phyloP scores from a whole-genome alignment of 306 rosid genomes.

The Vigna nakashimae region DNA sequence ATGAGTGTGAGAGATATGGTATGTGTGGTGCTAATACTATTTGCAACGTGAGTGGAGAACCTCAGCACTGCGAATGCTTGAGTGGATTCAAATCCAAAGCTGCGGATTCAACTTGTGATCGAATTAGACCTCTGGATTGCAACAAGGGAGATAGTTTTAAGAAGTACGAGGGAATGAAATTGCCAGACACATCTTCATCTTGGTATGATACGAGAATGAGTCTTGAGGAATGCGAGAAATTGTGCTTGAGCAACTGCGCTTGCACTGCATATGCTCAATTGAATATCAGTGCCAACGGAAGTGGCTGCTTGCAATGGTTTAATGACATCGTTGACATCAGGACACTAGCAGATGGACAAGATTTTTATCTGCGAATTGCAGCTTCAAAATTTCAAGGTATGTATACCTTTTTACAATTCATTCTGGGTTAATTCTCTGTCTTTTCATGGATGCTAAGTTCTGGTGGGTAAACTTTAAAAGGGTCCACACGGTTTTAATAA shows the following conservation, averaged over 20 bases:
- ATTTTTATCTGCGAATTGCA: conserved; percentile 12
- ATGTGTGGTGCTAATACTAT: conserved; percentile 30
- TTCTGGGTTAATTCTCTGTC: too few relatives aligned
- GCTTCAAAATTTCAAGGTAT: conserved; percentile 20
- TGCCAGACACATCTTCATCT: conserved; percentile 52
- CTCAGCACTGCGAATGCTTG: conserved; percentile 36
- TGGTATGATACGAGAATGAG: conserved; percentile 33
- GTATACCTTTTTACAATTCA: not conserved
- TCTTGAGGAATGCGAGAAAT: conserved; percentile 38
- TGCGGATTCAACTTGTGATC: conserved; percentile 2
- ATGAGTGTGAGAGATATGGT: conserved; percentile 37
- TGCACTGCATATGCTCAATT: conserved; percentile 46
- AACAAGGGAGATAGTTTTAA: conserved; percentile 1
- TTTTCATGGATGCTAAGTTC: too few relatives aligned
- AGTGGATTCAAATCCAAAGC: conserved; percentile 24
- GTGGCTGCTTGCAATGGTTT: conserved; percentile 56
- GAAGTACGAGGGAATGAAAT: conserved; percentile 25
- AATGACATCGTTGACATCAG: conserved; percentile 40
- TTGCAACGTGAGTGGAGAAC: not conserved
- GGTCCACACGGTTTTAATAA: too few relatives aligned
- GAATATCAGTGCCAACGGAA: conserved; percentile 32
- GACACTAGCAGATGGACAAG: conserved; percentile 17
- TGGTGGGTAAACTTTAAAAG: too few relatives aligned
- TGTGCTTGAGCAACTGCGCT: conserved; percentile 44
- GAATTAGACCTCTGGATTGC: not conserved